Percentiles rank a stretch among this genome's conserved stretches.
Conservation (phyloP, 768 basidiomycete genomes). For the Hemileccinum rubropunctum region DNA sequence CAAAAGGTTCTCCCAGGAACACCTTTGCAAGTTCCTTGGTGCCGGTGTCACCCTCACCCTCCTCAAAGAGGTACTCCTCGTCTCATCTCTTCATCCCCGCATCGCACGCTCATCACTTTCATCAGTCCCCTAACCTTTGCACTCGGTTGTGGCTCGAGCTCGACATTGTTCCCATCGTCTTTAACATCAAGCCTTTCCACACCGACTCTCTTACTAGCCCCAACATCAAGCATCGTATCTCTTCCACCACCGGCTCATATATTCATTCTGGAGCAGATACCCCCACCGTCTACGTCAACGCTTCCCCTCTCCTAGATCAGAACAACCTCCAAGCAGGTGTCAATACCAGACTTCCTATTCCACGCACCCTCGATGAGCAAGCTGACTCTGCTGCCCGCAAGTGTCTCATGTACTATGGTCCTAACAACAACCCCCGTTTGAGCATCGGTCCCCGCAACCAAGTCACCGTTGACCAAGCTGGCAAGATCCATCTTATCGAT, state of each 20-base stretch:
- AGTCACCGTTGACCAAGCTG: conserved; percentile 83
- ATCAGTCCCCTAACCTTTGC: conserved; percentile 74
- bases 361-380: conserved; percentile 78
- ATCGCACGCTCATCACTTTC: conserved; percentile 21
- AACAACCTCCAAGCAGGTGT: conserved; percentile 44
- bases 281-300: conserved; percentile 66
- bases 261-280: conserved; percentile 76
- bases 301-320: conserved; percentile 44
- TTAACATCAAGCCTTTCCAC: conserved; percentile 82
- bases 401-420: conserved; percentile 79
- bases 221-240: conserved; percentile 80
- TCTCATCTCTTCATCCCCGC: conserved; percentile 3
- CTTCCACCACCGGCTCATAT: conserved; percentile 75
- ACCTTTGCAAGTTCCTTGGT: conserved; percentile 84
- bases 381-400: conserved; percentile 86
- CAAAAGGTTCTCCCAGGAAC: conserved; percentile 69
- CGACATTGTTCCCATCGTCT: conserved; percentile 82
- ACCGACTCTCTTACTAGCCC: conserved; percentile 76
- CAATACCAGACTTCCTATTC: conserved; percentile 62
- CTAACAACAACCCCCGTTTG: conserved; percentile 79
- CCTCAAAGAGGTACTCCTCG: conserved; percentile 56
- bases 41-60: conserved; percentile 73
- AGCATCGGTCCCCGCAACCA: conserved; percentile 82
- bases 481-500: conserved; percentile 83
- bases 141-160: conserved; percentile 80